Evolutionary conservation across 129 eudicot species (phyloP).

Genomic region (Dittrichia graveolens): DNA sequence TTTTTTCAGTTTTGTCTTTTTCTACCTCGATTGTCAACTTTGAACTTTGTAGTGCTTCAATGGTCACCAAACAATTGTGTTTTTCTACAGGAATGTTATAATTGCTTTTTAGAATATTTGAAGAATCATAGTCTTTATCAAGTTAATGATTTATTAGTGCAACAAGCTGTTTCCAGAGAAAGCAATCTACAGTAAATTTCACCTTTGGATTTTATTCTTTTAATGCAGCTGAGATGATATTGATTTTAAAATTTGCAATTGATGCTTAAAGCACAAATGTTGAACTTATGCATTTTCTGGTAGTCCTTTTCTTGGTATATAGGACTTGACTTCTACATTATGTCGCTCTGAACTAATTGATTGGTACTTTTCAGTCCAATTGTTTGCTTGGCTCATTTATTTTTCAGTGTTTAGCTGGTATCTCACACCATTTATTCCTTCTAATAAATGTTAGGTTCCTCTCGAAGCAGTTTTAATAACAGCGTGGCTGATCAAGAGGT

Average conservation of each 20-base stretch:
- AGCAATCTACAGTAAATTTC: slow-evolving; percentile 1
- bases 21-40: not conserved
- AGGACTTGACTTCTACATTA: slow-evolving; percentile 3
- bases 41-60: not conserved
- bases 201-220: not conserved
- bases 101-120: not conserved
- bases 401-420: slow-evolving; percentile 19
- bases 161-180: slow-evolving; percentile 7
- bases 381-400: not conserved
- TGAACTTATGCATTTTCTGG: slow-evolving; percentile 2
- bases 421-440: slow-evolving; percentile 28
- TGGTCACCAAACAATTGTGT: not conserved
- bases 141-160: not conserved
- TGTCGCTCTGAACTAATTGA: not conserved
- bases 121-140: not conserved
- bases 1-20: not conserved
- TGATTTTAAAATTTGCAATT: not conserved
- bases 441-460: slow-evolving; percentile 48
- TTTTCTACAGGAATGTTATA: not conserved
- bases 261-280: not conserved
- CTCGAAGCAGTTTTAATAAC: slow-evolving; percentile 81
- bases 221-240: not conserved
- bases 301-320: slow-evolving; percentile 19
- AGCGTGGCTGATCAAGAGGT: slow-evolving; percentile 93
- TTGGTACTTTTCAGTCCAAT: slow-evolving; percentile 21